Evolutionary conservation across 164 flowering plant genomes (phyloP).

Genomic region (Akebia trifoliata): DNA sequence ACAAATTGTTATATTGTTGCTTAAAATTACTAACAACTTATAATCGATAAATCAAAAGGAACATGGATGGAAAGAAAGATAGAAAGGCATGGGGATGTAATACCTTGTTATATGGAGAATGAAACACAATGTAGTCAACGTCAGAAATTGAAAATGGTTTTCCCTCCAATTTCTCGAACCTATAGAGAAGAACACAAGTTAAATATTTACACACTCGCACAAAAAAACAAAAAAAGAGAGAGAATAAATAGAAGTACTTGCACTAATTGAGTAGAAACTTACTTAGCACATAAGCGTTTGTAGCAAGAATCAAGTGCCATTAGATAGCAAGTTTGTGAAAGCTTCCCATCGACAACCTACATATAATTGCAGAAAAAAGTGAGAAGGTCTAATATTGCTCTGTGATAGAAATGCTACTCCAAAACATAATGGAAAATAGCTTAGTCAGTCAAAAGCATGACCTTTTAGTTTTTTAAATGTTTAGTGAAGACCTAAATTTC

Average conservation of each 20-base stretch:
- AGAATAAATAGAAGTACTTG: conserved; percentile 1
- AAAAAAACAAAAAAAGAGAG: too few relatives aligned
- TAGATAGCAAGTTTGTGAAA: conserved; percentile 68
- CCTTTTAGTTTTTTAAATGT: too few relatives aligned
- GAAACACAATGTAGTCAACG: conserved; percentile 57
- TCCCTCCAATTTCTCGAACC: conserved; percentile 85
- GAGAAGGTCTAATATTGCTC: too few relatives aligned
- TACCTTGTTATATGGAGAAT: conserved; percentile 44
- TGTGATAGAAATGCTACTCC: too few relatives aligned
- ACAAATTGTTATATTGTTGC: conserved; percentile 8
- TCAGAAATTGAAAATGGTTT: conserved; percentile 71
- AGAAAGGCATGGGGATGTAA: too few relatives aligned
- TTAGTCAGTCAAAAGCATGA: too few relatives aligned
- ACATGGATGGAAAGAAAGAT: too few relatives aligned
- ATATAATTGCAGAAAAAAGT: background rate
- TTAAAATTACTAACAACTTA: too few relatives aligned
- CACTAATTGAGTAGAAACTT: conserved; percentile 19
- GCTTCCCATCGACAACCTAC: conserved; percentile 42
- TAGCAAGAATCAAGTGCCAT: conserved; percentile 97
- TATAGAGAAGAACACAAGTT: conserved; percentile 22
- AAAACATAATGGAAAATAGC: too few relatives aligned
- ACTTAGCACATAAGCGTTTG: conserved; percentile 64
- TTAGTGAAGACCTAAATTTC: too few relatives aligned
- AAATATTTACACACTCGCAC: too few relatives aligned
- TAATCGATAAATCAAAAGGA: too few relatives aligned